A percentile compares a stretch with the other conserved stretches of the same genome.
phyloP scores from a whole-genome alignment of 2,329 filamentous ascomycete genomes.

The Calycina herbarum region DNA sequence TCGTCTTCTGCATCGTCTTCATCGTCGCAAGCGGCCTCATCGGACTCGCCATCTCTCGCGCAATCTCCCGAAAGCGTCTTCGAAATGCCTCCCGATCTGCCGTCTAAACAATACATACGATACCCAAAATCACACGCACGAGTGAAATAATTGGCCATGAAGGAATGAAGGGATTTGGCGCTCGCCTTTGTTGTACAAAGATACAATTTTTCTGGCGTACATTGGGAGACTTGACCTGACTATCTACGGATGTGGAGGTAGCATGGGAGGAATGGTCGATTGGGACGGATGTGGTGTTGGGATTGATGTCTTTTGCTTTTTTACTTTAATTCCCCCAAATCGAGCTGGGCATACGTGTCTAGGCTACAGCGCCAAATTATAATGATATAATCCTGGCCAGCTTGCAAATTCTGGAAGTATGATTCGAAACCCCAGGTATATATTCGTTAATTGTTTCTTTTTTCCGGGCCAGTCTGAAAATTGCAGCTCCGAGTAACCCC shows the following conservation, averaged over 20 bases:
- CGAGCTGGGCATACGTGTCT: background rate
- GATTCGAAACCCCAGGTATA: too few species aligned
- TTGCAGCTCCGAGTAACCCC: too few species aligned
- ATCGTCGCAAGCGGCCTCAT: conserved; percentile 53
- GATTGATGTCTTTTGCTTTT: background rate
- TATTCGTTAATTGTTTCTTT: too few species aligned
- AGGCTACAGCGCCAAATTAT: background rate
- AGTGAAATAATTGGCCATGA: background rate
- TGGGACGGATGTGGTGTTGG: background rate
- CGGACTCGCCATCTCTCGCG: conserved; percentile 50
- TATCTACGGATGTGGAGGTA: background rate
- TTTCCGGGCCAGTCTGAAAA: too few species aligned
- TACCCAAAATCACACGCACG: background rate
- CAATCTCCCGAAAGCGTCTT: conserved; percentile 37
- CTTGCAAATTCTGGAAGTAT: background rate
- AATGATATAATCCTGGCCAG: background rate
- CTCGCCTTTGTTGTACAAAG: background rate
- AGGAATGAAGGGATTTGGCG: background rate
- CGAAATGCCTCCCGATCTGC: conserved; percentile 11
- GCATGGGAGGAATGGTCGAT: background rate
- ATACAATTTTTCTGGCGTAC: conserved; percentile 1
- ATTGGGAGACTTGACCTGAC: conserved; percentile 1
- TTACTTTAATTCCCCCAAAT: background rate
- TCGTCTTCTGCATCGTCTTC: conserved; percentile 63
- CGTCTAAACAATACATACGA: conserved; percentile 7